These are phyloP conservation scores for Colletotrichum australisinense DNA, from an alignment of 2,329 filamentous ascomycete genomes.

Conservation along the genomic window DNA sequence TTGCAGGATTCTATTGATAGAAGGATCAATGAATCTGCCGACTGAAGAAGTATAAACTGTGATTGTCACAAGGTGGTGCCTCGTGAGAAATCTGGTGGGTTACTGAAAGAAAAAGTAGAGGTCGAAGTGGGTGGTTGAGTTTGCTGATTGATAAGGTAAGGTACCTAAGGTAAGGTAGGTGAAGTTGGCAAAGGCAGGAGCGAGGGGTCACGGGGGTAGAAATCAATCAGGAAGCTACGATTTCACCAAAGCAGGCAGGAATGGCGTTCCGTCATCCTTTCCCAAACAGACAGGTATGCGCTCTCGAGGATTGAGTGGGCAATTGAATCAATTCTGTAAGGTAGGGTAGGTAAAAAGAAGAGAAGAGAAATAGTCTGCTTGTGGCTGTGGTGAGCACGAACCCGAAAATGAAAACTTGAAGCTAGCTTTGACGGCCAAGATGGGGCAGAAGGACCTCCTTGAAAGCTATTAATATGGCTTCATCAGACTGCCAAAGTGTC, in stretches of 20 bases:
- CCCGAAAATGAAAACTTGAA: not conserved
- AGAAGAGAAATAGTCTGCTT: not conserved
- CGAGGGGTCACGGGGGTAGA: not conserved
- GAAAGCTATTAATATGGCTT: conserved; percentile 9
- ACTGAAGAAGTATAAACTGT: not conserved
- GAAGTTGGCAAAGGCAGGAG: not conserved
- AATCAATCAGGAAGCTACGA: not conserved
- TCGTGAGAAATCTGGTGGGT: not conserved
- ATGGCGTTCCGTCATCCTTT: not conserved
- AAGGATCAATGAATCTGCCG: not conserved
- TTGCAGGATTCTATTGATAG: not conserved
- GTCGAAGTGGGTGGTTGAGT: not conserved
- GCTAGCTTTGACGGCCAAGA: not conserved
- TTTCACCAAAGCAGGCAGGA: not conserved
- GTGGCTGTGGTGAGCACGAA: not conserved
- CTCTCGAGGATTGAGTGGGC: not conserved
- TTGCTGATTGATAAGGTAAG: not conserved
- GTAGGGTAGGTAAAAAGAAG: too few species aligned
- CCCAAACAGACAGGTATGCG: not conserved
- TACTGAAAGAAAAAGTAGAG: not conserved
- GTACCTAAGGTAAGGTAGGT: not conserved
- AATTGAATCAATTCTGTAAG: not conserved
- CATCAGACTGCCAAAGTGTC: conserved; percentile 7
- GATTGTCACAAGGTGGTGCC: not conserved
- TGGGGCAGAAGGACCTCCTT: not conserved